Evolutionary conservation across 805 yeast species (phyloP).

Genomic region (Cyberlindnera xishuangbannaensis): DNA sequence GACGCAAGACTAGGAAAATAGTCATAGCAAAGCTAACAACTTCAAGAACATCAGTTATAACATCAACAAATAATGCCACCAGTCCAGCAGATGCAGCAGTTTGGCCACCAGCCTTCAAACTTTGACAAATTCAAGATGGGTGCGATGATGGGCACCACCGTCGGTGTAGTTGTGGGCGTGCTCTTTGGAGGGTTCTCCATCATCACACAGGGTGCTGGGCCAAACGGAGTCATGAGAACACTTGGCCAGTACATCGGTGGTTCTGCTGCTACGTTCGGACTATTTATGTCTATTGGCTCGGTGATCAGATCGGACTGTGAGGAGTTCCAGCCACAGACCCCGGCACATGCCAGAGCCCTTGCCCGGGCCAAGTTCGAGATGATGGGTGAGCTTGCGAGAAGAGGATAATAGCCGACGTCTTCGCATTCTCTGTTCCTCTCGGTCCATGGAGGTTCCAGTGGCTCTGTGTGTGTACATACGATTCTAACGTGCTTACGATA

Average conservation of each 20-base stretch:
- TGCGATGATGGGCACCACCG: conserved; percentile 81
- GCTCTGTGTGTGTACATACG: too few species aligned
- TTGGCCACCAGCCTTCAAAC: conserved; percentile 58
- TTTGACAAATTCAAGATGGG: conserved; percentile 99
- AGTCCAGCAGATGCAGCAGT: conserved; percentile 62
- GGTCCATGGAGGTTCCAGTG: too few species aligned
- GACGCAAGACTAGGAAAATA: too few species aligned
- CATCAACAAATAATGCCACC: conserved; percentile 43
- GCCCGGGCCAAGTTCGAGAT: conserved; percentile 37
- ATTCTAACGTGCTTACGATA: too few species aligned
- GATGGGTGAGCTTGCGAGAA: conserved; percentile 20
- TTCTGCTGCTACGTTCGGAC: conserved; percentile 93
- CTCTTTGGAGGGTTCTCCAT: conserved; percentile 92
- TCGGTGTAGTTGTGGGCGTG: conserved; percentile 91
- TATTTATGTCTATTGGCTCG: conserved; percentile 94
- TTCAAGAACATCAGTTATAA: too few species aligned
- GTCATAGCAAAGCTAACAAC: too few species aligned
- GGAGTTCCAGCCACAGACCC: conserved; percentile 23
- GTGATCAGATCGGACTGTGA: conserved; percentile 68
- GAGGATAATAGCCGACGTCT: conserved; percentile 8
- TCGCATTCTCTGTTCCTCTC: too few species aligned
- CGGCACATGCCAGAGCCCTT: conserved; percentile 35
- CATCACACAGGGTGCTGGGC: conserved; percentile 93
- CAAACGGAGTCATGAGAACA: conserved; percentile 94
- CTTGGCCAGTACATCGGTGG: conserved; percentile 95